A percentile compares a stretch with the other conserved stretches of the same genome.
These are phyloP conservation scores for Lasiodiplodia sp. DNA, from an alignment of 2,329 filamentous ascomycete species.

Conservation along the genomic window DNA sequence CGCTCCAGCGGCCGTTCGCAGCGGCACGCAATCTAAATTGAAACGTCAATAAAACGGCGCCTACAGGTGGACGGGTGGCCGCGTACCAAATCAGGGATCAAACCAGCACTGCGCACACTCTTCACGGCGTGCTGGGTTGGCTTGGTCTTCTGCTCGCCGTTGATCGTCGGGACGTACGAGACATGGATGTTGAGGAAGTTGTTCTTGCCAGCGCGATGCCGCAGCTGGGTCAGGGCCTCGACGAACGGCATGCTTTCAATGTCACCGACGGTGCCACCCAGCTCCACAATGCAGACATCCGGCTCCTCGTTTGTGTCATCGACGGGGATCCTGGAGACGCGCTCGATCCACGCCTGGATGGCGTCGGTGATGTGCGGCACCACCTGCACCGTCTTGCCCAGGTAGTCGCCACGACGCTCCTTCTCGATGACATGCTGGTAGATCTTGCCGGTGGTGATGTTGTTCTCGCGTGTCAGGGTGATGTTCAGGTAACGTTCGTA, in stretches of 20 bases:
- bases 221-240: slow-evolving; percentile 82
- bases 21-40: slow-evolving; percentile 81
- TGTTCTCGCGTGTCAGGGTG: slow-evolving; percentile 83
- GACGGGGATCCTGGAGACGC: slow-evolving; percentile 83
- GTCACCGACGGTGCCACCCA: slow-evolving; percentile 76
- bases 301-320: slow-evolving; percentile 84
- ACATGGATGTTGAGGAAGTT: slow-evolving; percentile 93
- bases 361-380: slow-evolving; percentile 92
- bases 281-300: slow-evolving; percentile 88
- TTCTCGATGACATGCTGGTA: slow-evolving; percentile 87
- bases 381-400: slow-evolving; percentile 88
- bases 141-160: slow-evolving; percentile 91
- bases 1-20: slow-evolving; percentile 80
- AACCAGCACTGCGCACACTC: slow-evolving; percentile 80
- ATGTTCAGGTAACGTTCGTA: slow-evolving; percentile 84
- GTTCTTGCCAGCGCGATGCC: slow-evolving; percentile 72
- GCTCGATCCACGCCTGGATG: slow-evolving; percentile 91
- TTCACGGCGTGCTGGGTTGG: slow-evolving; percentile 92
- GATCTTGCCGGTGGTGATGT: slow-evolving; percentile 97
- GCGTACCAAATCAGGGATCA: slow-evolving; percentile 66
- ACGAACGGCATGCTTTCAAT: slow-evolving; percentile 90
- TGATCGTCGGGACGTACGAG: slow-evolving; percentile 80
- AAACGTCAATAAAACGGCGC: slow-evolving; percentile 28
- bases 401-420: slow-evolving; percentile 76
- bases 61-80: slow-evolving; percentile 5